Evolutionary conservation across 2,329 filamentous ascomycete species (phyloP).

Genomic region (Trichoderma afroharzianum): DNA sequence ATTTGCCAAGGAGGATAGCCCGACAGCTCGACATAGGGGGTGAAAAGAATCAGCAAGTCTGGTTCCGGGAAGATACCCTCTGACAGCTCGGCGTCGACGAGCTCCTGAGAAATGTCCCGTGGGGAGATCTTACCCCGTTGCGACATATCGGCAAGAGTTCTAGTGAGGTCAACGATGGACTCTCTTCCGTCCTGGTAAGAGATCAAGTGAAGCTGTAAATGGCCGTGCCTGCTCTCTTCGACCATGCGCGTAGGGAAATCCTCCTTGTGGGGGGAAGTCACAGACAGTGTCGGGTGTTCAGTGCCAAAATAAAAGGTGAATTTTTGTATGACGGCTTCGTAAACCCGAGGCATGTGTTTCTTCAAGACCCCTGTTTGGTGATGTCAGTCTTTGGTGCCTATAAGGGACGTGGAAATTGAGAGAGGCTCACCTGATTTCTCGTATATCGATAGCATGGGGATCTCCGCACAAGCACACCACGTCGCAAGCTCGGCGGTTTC

Average conservation of each 20-base stretch:
- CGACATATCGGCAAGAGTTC: constrained; percentile 91
- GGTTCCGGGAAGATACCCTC: constrained; percentile 81
- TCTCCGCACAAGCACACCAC: constrained; percentile 88
- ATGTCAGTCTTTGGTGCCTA: background rate
- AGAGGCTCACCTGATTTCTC: constrained; percentile 72
- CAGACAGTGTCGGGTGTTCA: constrained; percentile 65
- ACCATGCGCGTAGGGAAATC: constrained; percentile 28
- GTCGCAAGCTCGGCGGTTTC: constrained; percentile 89
- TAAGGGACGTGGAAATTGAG: background rate
- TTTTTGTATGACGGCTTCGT: constrained; percentile 74
- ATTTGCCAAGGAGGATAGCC: constrained; percentile 98
- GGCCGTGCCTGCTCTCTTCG: constrained; percentile 34
- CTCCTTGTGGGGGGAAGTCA: constrained; percentile 44
- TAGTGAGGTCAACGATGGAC: constrained; percentile 91
- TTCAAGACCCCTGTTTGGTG: constrained; percentile 68
- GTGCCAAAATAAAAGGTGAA: constrained; percentile 84
- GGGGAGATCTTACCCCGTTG: constrained; percentile 80
- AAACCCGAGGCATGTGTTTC: constrained; percentile 79
- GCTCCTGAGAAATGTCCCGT: constrained; percentile 75
- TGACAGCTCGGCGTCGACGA: constrained; percentile 85
- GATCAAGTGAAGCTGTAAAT: constrained; percentile 68
- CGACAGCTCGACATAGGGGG: constrained; percentile 75
- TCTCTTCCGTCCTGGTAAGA: constrained; percentile 86
- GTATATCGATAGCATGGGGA: constrained; percentile 84
- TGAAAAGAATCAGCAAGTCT: constrained; percentile 84